Evolutionary conservation across 1,139 yeast genomes (phyloP).

Genomic region (Hansenula anomala): DNA sequence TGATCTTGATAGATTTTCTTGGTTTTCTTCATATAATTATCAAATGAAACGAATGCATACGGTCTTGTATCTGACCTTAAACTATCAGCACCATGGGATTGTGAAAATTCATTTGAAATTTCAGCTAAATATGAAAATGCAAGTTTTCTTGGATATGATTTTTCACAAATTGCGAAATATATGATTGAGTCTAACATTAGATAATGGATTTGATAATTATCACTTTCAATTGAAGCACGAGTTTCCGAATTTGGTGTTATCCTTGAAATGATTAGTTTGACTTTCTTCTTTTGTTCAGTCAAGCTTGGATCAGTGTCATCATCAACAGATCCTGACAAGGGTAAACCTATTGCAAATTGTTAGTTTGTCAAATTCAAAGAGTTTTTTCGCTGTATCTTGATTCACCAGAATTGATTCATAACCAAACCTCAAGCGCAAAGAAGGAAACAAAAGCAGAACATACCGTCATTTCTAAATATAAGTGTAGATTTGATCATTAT

Average conservation of each 20-base stretch:
- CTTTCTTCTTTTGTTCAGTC: conserved; percentile 76
- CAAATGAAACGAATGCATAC: conserved; percentile 86
- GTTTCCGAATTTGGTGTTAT: conserved; percentile 79
- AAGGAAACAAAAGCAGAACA: conserved; percentile 19
- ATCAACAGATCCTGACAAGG: conserved; percentile 90
- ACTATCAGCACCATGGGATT: conserved; percentile 74
- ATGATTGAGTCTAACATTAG: conserved; percentile 58
- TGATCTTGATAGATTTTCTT: conserved; percentile 87
- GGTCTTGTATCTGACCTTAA: conserved; percentile 66
- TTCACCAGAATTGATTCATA: too few relatives aligned
- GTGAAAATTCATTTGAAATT: conserved; percentile 74
- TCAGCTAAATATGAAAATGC: conserved; percentile 87
- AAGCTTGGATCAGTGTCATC: conserved; percentile 58
- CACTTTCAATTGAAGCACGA: conserved; percentile 82
- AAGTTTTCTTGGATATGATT: conserved; percentile 78
- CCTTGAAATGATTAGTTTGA: conserved; percentile 71
- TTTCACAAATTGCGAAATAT: conserved; percentile 73
- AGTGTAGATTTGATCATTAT: conserved; percentile 67
- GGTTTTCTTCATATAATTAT: conserved; percentile 76
- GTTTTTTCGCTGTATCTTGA: too few relatives aligned
- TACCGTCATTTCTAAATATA: conserved; percentile 69
- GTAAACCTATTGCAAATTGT: conserved; percentile 50
- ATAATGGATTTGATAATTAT: conserved; percentile 72
- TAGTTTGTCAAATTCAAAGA: too few relatives aligned
- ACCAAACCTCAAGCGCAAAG: too few relatives aligned